These are phyloP conservation scores for Boletus austroedulis DNA, from an alignment of 1,284 basidiomycete species.

Conservation along the genomic window DNA sequence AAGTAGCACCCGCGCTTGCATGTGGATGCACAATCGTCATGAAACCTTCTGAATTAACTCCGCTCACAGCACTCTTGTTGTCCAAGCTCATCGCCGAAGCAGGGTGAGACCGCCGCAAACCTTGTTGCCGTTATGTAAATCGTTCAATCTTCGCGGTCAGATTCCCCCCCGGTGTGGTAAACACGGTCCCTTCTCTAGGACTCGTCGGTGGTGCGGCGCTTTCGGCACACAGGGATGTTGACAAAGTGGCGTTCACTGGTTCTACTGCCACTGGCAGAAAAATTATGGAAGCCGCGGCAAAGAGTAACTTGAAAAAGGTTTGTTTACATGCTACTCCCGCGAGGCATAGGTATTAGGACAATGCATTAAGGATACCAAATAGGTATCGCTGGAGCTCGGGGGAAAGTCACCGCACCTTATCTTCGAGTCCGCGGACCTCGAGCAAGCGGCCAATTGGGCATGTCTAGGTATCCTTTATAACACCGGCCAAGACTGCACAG, in stretches of 20 bases:
- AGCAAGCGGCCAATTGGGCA: constrained; percentile 86
- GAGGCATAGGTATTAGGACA: constrained; percentile 19
- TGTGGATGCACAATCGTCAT: constrained; percentile 86
- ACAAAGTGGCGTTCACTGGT: constrained; percentile 84
- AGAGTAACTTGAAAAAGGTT: constrained; percentile 88
- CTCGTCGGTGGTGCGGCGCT: constrained; percentile 82
- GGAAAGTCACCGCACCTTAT: constrained; percentile 92
- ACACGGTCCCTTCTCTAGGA: constrained; percentile 84
- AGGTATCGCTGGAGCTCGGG: constrained; percentile 91
- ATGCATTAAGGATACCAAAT: constrained; percentile 16
- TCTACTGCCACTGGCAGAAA: constrained; percentile 87
- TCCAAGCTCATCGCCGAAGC: constrained; percentile 78
- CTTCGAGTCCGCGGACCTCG: constrained; percentile 79
- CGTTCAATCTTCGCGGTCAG: constrained; percentile 41
- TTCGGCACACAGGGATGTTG: constrained; percentile 72
- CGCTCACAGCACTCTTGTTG: constrained; percentile 82
- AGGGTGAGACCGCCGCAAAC: constrained; percentile 47
- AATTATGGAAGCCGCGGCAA: constrained; percentile 91
- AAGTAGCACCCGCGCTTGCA: constrained; percentile 86
- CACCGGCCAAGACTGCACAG: constrained; percentile 85
- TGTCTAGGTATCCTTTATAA: constrained; percentile 83
- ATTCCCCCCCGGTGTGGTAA: constrained; percentile 91
- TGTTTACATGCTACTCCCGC: constrained; percentile 26
- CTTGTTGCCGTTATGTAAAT: constrained; percentile 14
- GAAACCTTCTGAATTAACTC: constrained; percentile 92